Evolutionary conservation across 148 eudicot species (phyloP), one percentile per base, ranked within the genome.

Genomic region (Silene conica): DNA sequence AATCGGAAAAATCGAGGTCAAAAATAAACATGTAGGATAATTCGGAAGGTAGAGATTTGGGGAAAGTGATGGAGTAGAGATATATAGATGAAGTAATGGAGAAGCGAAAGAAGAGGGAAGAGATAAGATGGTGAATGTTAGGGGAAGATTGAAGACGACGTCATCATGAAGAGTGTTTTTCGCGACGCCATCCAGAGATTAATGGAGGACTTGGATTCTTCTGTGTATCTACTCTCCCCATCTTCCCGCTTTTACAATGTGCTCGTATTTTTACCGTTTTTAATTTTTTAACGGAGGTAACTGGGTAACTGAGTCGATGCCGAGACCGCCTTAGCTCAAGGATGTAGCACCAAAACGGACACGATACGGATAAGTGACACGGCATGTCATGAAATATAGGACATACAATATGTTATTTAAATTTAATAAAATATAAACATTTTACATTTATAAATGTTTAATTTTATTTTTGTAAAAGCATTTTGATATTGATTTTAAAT

Each of bases 71-170:
- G 2, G 20, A 1, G 43, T 6, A 57, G 23, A 57, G 23, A 10
- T 13, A 13, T 38, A 38, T 56, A 14, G 0, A 19, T 48, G 25
- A 20, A 52, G 72, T 3, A 64, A 52, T 65, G 20, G 71, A 64
- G 77, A 52, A 64, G 70, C 77, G 77, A 74, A 65, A 65, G 61
- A 28, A 54, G 70, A 56, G 77, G 77, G 3, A 31, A 65, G 52
- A 13, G 22, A 34, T 38, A 21, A 31, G 6, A 21, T 15, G 76
- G 23, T 9, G 65, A 6, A 38, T 6, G 43, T 38, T 38, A 38
- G 54, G 16, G 16, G 55, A 15, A 50, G 55, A 50, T 50, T 23
- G 66, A 60, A 22, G 66, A 60, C 55, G 66, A 60, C 16, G 66
- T 43, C 55, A 26, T 26, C 28, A 50, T 13, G 8, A 0, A 46